Conservation (phyloP, 768 basidiomycete genomes). For the Cystoderma amianthinum region DNA sequence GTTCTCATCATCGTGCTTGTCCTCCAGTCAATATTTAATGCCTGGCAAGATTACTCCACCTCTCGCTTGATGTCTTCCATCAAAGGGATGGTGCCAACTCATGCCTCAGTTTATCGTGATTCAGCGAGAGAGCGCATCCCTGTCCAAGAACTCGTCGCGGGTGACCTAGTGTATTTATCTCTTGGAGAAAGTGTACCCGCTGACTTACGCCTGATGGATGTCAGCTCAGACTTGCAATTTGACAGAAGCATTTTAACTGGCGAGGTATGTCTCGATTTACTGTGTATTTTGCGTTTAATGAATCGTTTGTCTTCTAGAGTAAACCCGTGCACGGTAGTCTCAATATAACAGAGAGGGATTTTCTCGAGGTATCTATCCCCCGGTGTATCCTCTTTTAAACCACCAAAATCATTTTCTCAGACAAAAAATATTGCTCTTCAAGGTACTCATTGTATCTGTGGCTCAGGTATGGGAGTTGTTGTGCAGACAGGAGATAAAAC, state of each 20-base stretch:
- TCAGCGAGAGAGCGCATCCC: constrained; percentile 34
- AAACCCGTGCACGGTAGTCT: constrained; percentile 20
- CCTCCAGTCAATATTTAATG: constrained; percentile 36
- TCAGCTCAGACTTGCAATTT: constrained; percentile 49
- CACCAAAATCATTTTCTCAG: constrained; percentile 18
- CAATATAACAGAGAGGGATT: constrained; percentile 26
- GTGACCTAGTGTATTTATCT: constrained; percentile 56
- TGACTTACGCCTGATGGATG: constrained; percentile 57
- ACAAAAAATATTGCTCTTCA: constrained; percentile 57
- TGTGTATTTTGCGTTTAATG: neutral
- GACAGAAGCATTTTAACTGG: constrained; percentile 65
- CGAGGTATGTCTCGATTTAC: constrained; percentile 20
- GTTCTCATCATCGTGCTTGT: no score
- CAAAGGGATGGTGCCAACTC: constrained; percentile 58
- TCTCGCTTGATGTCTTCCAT: constrained; percentile 56
- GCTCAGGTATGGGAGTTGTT: constrained; percentile 39
- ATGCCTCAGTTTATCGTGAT: constrained; percentile 56
- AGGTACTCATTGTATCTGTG: constrained; percentile 44
- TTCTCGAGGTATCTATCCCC: constrained; percentile 13
- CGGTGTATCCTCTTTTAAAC: constrained; percentile 11
- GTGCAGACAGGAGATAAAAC: constrained; percentile 44
- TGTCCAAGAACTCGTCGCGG: constrained; percentile 58
- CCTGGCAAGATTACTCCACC: constrained; percentile 51
- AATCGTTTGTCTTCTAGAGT: constrained; percentile 17
- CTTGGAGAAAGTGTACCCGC: constrained; percentile 70